phyloP scores from a whole-genome alignment of 257 asterid species.

The Lycium ferocissimum region DNA sequence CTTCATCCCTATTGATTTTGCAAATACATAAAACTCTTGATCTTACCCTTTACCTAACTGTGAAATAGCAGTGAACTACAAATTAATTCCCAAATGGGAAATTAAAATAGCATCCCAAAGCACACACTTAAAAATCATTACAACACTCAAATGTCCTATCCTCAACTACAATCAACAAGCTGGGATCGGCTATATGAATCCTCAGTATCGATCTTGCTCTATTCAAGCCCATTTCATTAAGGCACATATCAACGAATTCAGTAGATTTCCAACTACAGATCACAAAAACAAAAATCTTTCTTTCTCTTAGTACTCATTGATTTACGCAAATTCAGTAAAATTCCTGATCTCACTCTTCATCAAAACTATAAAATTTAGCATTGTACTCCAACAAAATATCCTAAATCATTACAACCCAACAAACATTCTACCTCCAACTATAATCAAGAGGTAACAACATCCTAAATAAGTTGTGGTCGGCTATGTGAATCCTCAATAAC shows the following conservation, averaged over 20 bases:
- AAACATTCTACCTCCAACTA: not conserved
- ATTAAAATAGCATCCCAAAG: not conserved
- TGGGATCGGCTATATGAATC: not conserved
- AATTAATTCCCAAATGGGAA: not conserved
- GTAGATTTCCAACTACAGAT: not conserved
- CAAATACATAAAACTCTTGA: not conserved
- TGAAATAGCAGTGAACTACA: not conserved
- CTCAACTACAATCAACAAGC: not conserved
- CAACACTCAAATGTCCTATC: not conserved
- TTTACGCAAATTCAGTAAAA: too few species aligned
- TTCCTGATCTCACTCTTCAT: too few species aligned
- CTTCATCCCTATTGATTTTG: not conserved
- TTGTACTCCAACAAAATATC: too few species aligned
- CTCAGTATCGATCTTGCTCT: not conserved
- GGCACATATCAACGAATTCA: not conserved
- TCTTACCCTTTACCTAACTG: not conserved
- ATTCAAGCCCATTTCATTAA: conserved; percentile 2
- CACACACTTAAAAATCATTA: not conserved
- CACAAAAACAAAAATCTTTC: not conserved
- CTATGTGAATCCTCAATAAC: not conserved
- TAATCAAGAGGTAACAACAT: not conserved
- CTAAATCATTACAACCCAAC: not conserved
- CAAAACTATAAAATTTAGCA: too few species aligned
- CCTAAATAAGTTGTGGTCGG: not conserved
- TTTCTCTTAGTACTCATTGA: too few species aligned